phyloP scores from a whole-genome alignment of 108 stramenopile genomes.

The Cyclotella distinguenda region DNA sequence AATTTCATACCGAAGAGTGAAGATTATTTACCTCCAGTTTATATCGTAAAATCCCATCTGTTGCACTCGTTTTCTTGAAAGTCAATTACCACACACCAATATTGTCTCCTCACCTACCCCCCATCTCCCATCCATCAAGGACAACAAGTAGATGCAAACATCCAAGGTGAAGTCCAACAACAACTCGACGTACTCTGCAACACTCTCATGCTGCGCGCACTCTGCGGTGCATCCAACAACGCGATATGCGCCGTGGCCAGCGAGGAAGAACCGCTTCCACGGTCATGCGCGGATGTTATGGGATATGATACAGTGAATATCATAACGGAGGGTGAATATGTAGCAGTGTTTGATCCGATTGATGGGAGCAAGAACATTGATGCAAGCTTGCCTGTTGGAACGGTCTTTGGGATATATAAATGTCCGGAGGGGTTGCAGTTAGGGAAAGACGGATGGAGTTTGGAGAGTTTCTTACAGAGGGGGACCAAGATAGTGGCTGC shows the following conservation, averaged over 20 bases:
- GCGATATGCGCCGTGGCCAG: slow-evolving; percentile 75
- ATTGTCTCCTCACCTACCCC: not conserved
- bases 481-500: slow-evolving; percentile 89
- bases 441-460: slow-evolving; percentile 34
- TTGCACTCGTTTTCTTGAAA: not conserved
- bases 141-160: slow-evolving; percentile 60
- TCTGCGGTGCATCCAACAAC: slow-evolving; percentile 70
- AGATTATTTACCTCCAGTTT: too few species aligned
- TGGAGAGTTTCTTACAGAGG: slow-evolving; percentile 81
- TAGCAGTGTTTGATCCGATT: slow-evolving; percentile 98
- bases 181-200: slow-evolving; percentile 90
- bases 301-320: slow-evolving; percentile 36
- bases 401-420: slow-evolving; percentile 95
- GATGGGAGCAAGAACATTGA: slow-evolving; percentile 96
- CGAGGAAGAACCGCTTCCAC: slow-evolving; percentile 78
- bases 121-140: slow-evolving; percentile 18
- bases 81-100: not conserved
- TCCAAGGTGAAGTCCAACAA: slow-evolving; percentile 90
- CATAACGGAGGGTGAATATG: slow-evolving; percentile 71
- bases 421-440: slow-evolving; percentile 49
- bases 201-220: slow-evolving; percentile 76
- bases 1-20: too few species aligned
- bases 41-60: too few species aligned
- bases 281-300: slow-evolving; percentile 83
- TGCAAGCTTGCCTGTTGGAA: slow-evolving; percentile 95